A percentile compares a stretch with the other conserved stretches of the same genome.
phyloP scores from a whole-genome alignment of 2,329 filamentous ascomycete genomes.

The Hypoxylon sp. region DNA sequence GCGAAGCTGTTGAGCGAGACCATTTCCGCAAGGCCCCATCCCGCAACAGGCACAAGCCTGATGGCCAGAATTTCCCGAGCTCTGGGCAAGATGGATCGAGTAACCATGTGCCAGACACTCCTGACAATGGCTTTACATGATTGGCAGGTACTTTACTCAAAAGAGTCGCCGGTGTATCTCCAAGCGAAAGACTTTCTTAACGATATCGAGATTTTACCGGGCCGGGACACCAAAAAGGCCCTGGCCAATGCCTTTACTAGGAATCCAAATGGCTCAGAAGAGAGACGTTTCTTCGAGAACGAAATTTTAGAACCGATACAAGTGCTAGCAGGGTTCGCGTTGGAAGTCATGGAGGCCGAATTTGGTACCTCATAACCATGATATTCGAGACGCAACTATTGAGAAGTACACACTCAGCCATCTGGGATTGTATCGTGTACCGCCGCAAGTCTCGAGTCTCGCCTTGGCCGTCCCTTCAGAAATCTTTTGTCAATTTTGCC shows the following conservation, averaged over 20 bases:
- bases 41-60: conserved; percentile 40
- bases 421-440: not conserved
- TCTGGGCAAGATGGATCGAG: conserved; percentile 62
- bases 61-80: conserved; percentile 43
- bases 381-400: conserved; percentile 2
- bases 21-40: conserved; percentile 53
- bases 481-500: conserved; percentile 32
- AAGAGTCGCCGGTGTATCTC: conserved; percentile 60
- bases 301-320: conserved; percentile 63
- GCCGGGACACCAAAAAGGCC: conserved; percentile 59
- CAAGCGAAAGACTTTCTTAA: conserved; percentile 61
- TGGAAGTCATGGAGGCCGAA: conserved; percentile 58
- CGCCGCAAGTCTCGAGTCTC: not conserved
- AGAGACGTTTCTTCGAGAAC: conserved; percentile 62
- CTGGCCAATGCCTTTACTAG: conserved; percentile 60
- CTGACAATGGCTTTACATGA: conserved; percentile 62
- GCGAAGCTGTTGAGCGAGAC: conserved; percentile 66
- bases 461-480: conserved; percentile 2
- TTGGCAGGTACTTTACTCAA: conserved; percentile 57
- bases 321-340: conserved; percentile 60
- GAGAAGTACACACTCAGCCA: not conserved
- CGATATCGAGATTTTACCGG: conserved; percentile 62
- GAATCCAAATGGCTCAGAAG: conserved; percentile 56
- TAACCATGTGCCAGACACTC: conserved; percentile 66
- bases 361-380: conserved; percentile 51